Conservation (phyloP, 768 basidiomycete species). For the Suillus occidentalis region DNA sequence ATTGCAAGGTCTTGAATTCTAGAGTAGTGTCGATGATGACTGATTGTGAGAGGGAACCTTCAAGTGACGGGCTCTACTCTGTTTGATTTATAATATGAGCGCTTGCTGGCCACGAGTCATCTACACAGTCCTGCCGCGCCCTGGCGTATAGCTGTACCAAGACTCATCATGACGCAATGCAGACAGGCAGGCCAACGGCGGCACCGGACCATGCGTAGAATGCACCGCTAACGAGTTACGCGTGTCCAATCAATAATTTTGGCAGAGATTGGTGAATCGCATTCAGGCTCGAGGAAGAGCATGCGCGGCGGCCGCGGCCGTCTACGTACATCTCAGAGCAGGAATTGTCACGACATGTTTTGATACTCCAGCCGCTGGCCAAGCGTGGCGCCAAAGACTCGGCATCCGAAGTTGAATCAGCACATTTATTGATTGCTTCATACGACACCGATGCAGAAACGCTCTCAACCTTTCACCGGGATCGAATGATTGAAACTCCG, state of each 20-base stretch:
- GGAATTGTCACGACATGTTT: not conserved
- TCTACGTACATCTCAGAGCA: not conserved
- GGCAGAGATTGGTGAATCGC: not conserved
- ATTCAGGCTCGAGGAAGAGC: not conserved
- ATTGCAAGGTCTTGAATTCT: not conserved
- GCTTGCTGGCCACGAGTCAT: not conserved
- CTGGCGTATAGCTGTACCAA: not conserved
- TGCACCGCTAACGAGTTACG: not conserved
- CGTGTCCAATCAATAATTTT: not conserved
- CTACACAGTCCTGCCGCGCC: not conserved
- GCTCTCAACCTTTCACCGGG: not conserved
- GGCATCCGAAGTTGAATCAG: too few relatives aligned
- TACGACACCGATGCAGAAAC: not conserved
- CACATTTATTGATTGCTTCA: too few relatives aligned
- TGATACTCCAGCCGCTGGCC: not conserved
- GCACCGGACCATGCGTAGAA: not conserved
- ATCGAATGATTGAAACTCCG: not conserved
- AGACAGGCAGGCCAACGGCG: too few relatives aligned
- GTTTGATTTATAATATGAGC: conserved; percentile 1
- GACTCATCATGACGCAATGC: not conserved
- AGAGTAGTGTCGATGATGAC: not conserved
- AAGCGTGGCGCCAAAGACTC: not conserved
- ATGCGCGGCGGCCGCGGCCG: not conserved
- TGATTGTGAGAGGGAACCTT: not conserved
- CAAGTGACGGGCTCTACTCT: not conserved